These are phyloP conservation scores for Pseudogymnoascus sp. DNA, from an alignment of 2,329 filamentous ascomycete species.

Conservation along the genomic window DNA sequence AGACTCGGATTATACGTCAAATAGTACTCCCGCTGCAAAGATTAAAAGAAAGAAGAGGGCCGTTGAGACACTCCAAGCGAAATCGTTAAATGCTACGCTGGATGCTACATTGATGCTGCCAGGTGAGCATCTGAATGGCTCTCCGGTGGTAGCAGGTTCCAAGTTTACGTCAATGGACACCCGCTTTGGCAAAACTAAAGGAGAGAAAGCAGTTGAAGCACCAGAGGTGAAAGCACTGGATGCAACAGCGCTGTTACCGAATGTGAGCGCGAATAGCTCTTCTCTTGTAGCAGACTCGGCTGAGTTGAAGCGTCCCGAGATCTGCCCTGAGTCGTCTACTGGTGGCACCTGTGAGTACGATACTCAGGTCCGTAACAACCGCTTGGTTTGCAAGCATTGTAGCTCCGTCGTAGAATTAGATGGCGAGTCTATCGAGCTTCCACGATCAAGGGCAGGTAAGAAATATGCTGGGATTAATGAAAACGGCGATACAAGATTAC, in stretches of 20 bases:
- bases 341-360: background rate
- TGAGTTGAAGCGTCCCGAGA: background rate
- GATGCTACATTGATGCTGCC: background rate
- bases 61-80: background rate
- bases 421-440: background rate
- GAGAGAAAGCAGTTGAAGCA: background rate
- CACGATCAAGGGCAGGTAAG: background rate
- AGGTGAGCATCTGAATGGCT: background rate
- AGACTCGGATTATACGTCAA: conserved; percentile 5
- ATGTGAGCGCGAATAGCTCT: background rate
- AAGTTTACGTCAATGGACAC: background rate
- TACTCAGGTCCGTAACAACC: background rate
- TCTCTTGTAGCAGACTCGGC: background rate
- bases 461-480: background rate
- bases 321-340: background rate
- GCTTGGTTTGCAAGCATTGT: background rate
- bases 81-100: background rate
- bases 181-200: background rate
- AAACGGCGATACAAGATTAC: background rate
- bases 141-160: background rate
- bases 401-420: background rate
- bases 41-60: background rate
- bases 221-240: background rate
- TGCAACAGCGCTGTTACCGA: background rate
- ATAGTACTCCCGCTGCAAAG: background rate